Evolutionary conservation across 768 basidiomycete genomes (phyloP).

Genomic region (Tubosaeta sp.): DNA sequence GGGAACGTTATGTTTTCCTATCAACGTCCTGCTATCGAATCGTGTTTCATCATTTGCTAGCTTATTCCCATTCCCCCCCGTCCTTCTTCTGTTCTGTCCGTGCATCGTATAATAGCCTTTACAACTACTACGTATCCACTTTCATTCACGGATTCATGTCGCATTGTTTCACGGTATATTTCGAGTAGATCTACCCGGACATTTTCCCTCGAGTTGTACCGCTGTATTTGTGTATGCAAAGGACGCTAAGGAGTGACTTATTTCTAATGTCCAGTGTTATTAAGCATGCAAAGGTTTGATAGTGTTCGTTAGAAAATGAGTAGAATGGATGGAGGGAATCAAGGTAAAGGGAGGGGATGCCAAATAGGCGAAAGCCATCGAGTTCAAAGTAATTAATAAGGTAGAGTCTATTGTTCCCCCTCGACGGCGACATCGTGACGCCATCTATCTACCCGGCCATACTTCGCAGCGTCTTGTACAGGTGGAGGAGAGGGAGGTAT

Average conservation of each 20-base stretch:
- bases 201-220: conserved; percentile 27
- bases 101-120: conserved; percentile 26
- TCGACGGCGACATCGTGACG: conserved; percentile 73
- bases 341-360: neutral
- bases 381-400: conserved; percentile 6
- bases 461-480: conserved; percentile 60
- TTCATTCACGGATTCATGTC: conserved; percentile 29
- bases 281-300: neutral
- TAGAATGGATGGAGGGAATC: neutral
- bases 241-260: conserved; percentile 36
- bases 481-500: conserved; percentile 57
- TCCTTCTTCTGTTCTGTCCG: conserved; percentile 1
- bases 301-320: neutral
- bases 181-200: conserved; percentile 35
- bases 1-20: conserved; percentile 5
- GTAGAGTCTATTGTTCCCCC: conserved; percentile 39
- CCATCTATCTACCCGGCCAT: conserved; percentile 74
- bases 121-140: conserved; percentile 24
- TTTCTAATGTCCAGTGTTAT: conserved; percentile 20
- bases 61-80: neutral
- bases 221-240: conserved; percentile 34
- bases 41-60: conserved; percentile 14
- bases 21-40: conserved; percentile 12
- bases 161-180: conserved; percentile 35
- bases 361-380: conserved; percentile 8